These are phyloP conservation scores for Triglochin maritima DNA, from an alignment of 106 monocot species.

Conservation along the genomic window DNA sequence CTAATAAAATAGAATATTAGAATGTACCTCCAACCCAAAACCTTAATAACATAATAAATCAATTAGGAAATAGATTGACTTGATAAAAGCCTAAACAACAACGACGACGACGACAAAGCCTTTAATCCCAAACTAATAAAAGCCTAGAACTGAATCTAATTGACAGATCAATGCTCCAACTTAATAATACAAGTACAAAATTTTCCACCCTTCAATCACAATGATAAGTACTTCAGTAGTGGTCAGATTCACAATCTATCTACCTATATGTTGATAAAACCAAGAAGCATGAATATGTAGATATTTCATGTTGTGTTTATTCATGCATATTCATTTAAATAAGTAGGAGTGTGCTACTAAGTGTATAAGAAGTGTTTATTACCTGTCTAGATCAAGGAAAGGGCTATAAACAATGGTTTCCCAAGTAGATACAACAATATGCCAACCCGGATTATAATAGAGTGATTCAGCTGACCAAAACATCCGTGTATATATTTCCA, in stretches of 20 bases:
- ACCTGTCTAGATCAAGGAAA: conserved; percentile 91
- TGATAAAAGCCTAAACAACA: too few species aligned
- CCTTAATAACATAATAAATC: too few species aligned
- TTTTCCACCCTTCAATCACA: neutral
- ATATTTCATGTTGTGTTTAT: neutral
- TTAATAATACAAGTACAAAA: neutral
- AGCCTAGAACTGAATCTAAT: too few species aligned
- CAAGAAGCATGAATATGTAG: neutral
- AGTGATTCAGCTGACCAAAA: conserved; percentile 95
- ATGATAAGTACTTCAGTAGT: neutral
- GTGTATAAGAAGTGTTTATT: neutral
- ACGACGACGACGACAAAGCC: too few species aligned
- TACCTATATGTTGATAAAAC: neutral
- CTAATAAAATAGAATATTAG: too few species aligned
- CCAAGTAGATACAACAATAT: conserved; percentile 75
- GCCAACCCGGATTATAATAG: conserved; percentile 91
- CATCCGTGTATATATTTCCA: conserved; percentile 95
- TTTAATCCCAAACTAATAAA: too few species aligned
- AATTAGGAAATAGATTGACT: too few species aligned
- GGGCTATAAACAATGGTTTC: conserved; percentile 91
- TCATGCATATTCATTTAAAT: too few species aligned
- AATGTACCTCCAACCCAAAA: too few species aligned
- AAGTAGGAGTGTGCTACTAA: too few species aligned
- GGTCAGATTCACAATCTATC: neutral
- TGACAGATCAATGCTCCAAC: too few species aligned